Evolutionary conservation across 257 asterid genomes (phyloP).

Genomic region (Nicotiana knightiana): DNA sequence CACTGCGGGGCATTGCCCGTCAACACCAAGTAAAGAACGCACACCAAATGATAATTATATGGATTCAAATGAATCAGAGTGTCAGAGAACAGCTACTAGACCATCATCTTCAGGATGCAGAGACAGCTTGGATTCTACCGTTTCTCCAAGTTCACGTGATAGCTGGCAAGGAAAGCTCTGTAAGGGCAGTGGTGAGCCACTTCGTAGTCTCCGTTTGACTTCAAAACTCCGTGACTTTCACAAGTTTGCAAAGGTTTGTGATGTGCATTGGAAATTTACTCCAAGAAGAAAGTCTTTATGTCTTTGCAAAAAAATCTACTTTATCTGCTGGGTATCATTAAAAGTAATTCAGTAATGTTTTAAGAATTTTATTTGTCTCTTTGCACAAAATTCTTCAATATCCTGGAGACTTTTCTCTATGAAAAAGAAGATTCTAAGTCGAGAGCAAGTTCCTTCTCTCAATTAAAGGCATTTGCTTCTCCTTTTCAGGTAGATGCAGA

Average conservation of each 20-base stretch:
- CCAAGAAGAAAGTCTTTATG: neutral
- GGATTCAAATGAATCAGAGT: conserved; percentile 54
- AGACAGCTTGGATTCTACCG: conserved; percentile 50
- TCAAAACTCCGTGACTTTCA: conserved; percentile 92
- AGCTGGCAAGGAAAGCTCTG: conserved; percentile 58
- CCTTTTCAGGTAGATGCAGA: conserved; percentile 79
- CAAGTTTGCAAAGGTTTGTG: conserved; percentile 78
- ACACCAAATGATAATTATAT: conserved; percentile 32
- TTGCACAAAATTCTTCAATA: neutral
- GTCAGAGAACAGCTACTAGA: conserved; percentile 40
- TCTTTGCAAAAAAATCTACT: too few relatives aligned
- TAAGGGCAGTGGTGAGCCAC: conserved; percentile 62
- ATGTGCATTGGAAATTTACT: conserved; percentile 2
- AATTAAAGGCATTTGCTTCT: conserved; percentile 6
- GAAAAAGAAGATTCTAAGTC: neutral
- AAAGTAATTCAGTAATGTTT: neutral
- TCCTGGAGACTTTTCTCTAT: neutral
- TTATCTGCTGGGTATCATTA: neutral
- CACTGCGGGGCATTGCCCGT: conserved; percentile 30
- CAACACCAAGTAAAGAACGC: conserved; percentile 55
- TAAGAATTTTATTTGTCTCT: neutral
- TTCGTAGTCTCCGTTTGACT: conserved; percentile 79
- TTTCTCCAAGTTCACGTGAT: conserved; percentile 74
- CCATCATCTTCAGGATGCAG: conserved; percentile 52
- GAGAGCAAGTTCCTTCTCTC: conserved; percentile 5